phyloP scores from a whole-genome alignment of 2,329 filamentous ascomycete species.

The Claviceps pazoutovae region DNA sequence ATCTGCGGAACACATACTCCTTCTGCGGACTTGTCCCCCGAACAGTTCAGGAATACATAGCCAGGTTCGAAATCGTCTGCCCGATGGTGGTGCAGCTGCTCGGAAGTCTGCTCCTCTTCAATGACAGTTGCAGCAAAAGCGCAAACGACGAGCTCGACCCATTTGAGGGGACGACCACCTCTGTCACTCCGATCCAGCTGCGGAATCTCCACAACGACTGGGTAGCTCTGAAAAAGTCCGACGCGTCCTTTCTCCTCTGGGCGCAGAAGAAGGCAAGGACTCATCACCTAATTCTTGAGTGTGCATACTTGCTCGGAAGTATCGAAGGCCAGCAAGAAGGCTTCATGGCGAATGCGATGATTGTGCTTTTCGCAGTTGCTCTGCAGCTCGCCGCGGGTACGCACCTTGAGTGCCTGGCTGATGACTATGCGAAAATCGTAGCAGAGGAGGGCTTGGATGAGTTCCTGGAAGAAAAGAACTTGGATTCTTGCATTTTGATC shows the following conservation, averaged over 20 bases:
- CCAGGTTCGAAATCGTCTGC: constrained; percentile 7
- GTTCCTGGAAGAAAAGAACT: constrained; percentile 3
- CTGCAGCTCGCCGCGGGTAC: constrained; percentile 1
- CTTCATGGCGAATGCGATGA: background rate
- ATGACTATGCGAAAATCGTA: background rate
- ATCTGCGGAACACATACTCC: background rate
- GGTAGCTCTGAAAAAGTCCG: background rate
- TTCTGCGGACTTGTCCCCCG: constrained; percentile 14
- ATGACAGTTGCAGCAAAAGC: background rate
- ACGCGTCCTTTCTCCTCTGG: background rate
- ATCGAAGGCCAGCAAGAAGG: background rate
- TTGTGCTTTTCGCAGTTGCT: background rate
- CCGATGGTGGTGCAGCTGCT: constrained; percentile 8
- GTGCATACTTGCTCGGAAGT: constrained; percentile 3
- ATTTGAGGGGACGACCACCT: background rate
- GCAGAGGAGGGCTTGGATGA: background rate
- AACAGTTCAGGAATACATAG: constrained; percentile 7
- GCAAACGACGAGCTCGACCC: background rate
- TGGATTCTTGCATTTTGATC: constrained; percentile 7
- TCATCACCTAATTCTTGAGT: constrained; percentile 6
- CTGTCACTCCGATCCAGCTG: background rate
- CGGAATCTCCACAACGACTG: background rate
- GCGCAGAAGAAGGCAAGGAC: background rate
- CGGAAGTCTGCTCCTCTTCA: constrained; percentile 8
- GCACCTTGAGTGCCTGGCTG: background rate